Conservation (phyloP, 257 asterid species). For the Plantago elongata region DNA sequence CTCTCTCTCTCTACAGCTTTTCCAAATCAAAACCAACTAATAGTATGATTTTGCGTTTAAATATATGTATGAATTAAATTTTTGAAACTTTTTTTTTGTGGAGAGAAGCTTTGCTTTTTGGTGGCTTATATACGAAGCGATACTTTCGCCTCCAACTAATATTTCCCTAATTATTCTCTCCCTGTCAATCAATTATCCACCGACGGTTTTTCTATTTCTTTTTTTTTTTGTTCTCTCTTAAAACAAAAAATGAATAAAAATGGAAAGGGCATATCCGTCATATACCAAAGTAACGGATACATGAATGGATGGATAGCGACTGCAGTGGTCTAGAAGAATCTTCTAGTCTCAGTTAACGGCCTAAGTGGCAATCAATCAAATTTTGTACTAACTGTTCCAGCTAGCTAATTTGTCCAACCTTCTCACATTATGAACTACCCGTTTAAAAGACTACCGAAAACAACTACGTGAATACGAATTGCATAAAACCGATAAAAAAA, state of each 20-base stretch:
- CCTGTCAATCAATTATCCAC: conserved; percentile 2
- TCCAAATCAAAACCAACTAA: not conserved
- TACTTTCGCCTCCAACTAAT: conserved; percentile 15
- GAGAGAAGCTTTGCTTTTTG: not conserved
- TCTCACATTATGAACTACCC: not conserved
- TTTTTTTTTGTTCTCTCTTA: not conserved
- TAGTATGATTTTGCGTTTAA: not conserved
- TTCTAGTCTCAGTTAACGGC: no score
- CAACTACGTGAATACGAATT: not conserved
- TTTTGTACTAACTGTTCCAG: no score
- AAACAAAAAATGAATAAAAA: not conserved
- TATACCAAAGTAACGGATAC: not conserved
- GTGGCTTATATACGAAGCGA: conserved; percentile 25
- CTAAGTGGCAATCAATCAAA: no score
- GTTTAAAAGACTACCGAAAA: not conserved
- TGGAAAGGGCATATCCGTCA: not conserved
- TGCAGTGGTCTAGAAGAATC: not conserved
- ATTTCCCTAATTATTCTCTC: not conserved
- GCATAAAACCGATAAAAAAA: not conserved
- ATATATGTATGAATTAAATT: not conserved
- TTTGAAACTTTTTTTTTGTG: no score
- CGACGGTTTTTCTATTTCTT: conserved; percentile 4
- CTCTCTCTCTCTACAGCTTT: conserved; percentile 1
- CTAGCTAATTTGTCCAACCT: no score
- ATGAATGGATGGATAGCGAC: conserved; percentile 8